Evolutionary conservation across 2,329 filamentous ascomycete species (phyloP), one percentile per base, ranked within the genome.

Genomic region (Xylariomycetidae sp.): DNA sequence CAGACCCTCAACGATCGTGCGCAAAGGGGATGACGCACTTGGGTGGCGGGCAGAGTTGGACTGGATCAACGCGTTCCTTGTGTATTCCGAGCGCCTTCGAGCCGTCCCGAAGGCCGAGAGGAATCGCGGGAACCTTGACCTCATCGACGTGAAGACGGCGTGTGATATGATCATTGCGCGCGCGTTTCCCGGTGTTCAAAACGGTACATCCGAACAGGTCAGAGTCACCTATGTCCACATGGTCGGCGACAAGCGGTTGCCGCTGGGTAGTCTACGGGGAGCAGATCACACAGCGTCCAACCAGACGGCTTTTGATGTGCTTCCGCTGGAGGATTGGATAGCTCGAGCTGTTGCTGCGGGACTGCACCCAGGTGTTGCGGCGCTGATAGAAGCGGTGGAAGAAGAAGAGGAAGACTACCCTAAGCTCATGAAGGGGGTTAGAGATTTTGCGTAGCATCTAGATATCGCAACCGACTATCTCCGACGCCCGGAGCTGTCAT

Each of bases 31-130:
- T 8, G 39, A 40, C 28, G 31, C 34, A 10, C 18, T 19, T 6
- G 39, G 25, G 9, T 3, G 6, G 4, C 8, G 9, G 9, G 76
- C 45, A 74, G 79, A 80, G 73, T 76, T 80, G 48, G 81, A 81
- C 55, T 81, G 77, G 76, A 63, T 73, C 30, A 65, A 80, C 41
- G 79, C 52, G 2, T 54, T 57, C 27, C 46, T 50, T 1, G 50
- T 50, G 19, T 58, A 56, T 26, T 22, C 22, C 10, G 43, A 47
- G 20, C 49, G 41, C 26, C 49, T 54, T 7, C 44, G 39, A 6
- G 27, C 54, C 13, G 39, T 46, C 12, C 52, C 52, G 10, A 46
- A 53, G 29, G 43, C 48, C 2, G 17, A 31, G 26, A 24, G 25
- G n/a, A 35, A 31, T 10, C 16, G 17, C 4, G 38, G 38, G 18